These are phyloP conservation scores for Ophiocordyceps camponoti-saundersi DNA, from an alignment of 2,329 filamentous ascomycete species.

Conservation along the genomic window DNA sequence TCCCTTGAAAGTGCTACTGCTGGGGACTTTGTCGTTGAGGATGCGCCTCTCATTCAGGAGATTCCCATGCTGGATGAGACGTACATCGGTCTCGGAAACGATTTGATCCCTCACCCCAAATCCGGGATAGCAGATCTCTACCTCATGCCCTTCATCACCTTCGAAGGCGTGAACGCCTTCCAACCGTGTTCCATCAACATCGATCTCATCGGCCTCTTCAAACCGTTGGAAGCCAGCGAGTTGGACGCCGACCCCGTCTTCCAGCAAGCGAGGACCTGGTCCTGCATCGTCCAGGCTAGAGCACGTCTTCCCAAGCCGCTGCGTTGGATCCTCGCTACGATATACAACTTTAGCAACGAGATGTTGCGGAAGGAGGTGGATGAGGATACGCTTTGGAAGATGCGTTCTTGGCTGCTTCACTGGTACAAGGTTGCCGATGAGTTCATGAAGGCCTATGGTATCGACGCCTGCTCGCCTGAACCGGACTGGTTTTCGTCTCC, in stretches of 20 bases:
- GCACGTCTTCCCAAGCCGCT: slow-evolving; percentile 10
- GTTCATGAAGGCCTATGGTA: slow-evolving; percentile 6
- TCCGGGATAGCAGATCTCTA: slow-evolving; percentile 5
- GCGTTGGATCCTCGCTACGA: slow-evolving; percentile 13
- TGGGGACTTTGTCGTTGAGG: too few relatives aligned
- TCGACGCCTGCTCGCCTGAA: slow-evolving; percentile 6
- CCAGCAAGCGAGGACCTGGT: slow-evolving; percentile 13
- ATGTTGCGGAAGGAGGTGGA: slow-evolving; percentile 7
- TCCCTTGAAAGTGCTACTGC: not conserved
- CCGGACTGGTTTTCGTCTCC: slow-evolving; percentile 10
- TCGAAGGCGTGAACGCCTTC: slow-evolving; percentile 9
- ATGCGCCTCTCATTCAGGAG: slow-evolving; percentile 1
- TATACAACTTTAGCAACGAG: slow-evolving; percentile 14
- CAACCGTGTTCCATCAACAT: slow-evolving; percentile 12
- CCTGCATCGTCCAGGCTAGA: slow-evolving; percentile 11
- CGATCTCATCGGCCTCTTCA: slow-evolving; percentile 7
- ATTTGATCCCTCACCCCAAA: slow-evolving; percentile 8
- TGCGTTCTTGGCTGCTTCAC: slow-evolving; percentile 12
- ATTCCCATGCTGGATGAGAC: slow-evolving; percentile 9
- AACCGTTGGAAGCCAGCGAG: slow-evolving; percentile 7
- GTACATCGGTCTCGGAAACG: slow-evolving; percentile 6
- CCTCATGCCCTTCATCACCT: slow-evolving; percentile 12
- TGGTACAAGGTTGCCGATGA: slow-evolving; percentile 11
- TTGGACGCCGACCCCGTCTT: slow-evolving; percentile 9
- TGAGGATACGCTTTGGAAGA: slow-evolving; percentile 7